These are phyloP conservation scores for Cytospora schulzeri DNA, from an alignment of 2,329 filamentous ascomycete species.

Conservation along the genomic window DNA sequence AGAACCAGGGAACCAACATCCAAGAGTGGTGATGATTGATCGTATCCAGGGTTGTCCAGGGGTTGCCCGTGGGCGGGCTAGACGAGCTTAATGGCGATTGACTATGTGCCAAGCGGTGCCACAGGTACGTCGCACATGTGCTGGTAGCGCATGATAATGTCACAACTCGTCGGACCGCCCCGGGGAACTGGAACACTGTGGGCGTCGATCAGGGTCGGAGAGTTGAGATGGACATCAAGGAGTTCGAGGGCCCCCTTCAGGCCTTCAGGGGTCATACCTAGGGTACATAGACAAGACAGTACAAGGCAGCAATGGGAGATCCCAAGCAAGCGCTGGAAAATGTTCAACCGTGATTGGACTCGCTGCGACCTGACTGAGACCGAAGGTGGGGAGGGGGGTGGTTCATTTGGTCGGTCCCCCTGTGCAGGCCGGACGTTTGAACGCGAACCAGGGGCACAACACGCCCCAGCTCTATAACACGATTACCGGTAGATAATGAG, in stretches of 20 bases:
- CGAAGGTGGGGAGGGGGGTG: background rate
- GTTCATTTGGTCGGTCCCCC: background rate
- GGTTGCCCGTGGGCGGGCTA: too few relatives aligned
- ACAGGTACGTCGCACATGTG: background rate
- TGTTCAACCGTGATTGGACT: background rate
- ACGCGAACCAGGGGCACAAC: background rate
- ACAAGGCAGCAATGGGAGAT: background rate
- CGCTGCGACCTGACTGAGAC: background rate
- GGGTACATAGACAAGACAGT: background rate
- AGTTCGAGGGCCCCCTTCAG: background rate
- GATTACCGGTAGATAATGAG: background rate
- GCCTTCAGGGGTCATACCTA: background rate
- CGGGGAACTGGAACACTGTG: constrained; percentile 25
- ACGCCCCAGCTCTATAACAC: background rate
- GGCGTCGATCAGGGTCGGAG: constrained; percentile 25
- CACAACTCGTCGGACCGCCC: constrained; percentile 24
- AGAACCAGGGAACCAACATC: background rate
- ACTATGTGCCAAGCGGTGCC: constrained; percentile 14
- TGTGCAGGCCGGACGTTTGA: too few relatives aligned
- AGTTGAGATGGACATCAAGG: constrained; percentile 5
- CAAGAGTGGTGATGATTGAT: background rate
- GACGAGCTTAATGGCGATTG: constrained; percentile 23
- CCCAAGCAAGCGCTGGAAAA: background rate
- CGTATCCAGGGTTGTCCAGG: background rate
- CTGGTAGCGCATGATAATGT: constrained; percentile 14